Base-by-base conservation (phyloP, 345 rosid genomes). In the Melaleuca alternifolia region DNA sequence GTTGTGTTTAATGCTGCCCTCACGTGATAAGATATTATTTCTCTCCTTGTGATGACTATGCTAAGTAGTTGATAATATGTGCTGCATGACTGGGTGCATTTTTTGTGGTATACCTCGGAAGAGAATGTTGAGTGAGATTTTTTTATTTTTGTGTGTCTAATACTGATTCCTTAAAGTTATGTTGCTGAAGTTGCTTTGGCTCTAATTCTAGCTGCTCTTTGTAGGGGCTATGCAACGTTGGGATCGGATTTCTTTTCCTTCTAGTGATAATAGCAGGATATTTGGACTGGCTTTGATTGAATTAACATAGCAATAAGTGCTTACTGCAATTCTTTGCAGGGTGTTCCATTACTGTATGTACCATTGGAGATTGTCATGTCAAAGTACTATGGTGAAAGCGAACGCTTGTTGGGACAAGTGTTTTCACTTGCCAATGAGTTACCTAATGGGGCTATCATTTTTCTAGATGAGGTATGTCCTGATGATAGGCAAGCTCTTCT, bases 341-440 rank as follows among this genome's bases (percentile, higher is more conserved):
- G 98, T 71, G 95, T 94, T 54, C 99, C 98, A 3, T 89, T 97
- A 87, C 90, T 97, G 54, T 96, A 95, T 90, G 98, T 97, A 79
- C 99, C 99, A 24, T 90, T 94, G 86, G 99, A 97, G 92, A 92
- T 93, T 84, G 94, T 96, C 62, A 48, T 97, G 96, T 97, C 99
- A 28, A 96, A 96, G 89, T 97, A 93, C 91, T 97, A 95, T 62
- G 98, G 99, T 81, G 99, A 97, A 91, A 96, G 99, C 85, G 99
- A 96, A 89, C 93, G 96, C 51, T 48, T 95, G 86, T 82, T 96
- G 88, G 99, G 98, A 28, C 92, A 95, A 90, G 98, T 97, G 44
- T 97, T 96, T 89, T 88, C 98, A 48, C 96, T 96, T 81, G 99
- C 99, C 50, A 93, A 97, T 90, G 94, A 94, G 84, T 95, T 97